Percentiles rank a stretch among this genome's conserved stretches.
Conservation (phyloP, 2,329 filamentous ascomycete genomes). For the Talaromyces sp. region DNA sequence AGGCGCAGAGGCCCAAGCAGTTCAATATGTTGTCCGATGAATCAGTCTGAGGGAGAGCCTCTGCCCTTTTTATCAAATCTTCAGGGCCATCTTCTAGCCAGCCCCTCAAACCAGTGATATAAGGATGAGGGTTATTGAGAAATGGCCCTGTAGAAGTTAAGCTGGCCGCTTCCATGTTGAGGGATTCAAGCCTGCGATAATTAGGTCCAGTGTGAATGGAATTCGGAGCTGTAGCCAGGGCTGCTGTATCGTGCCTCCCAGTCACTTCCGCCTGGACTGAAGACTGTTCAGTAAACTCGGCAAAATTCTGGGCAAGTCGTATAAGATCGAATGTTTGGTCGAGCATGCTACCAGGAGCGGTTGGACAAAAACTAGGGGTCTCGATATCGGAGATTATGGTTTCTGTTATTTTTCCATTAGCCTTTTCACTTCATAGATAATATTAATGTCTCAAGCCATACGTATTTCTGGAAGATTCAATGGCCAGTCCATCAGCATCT, state of each 20-base stretch:
- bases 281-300: no score
- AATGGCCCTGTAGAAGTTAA: neutral
- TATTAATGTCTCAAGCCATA: neutral
- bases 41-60: neutral
- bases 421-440: neutral
- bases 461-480: neutral
- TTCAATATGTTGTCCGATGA: neutral
- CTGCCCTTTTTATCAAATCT: neutral
- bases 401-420: no score
- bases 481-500: neutral
- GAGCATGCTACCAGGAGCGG: no score
- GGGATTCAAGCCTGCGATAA: neutral
- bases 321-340: no score
- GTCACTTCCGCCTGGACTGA: neutral
- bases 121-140: neutral
- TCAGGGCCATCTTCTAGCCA: no score
- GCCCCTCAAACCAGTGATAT: neutral
- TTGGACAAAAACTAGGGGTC: no score
- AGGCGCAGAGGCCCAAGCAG: constrained; percentile 7
- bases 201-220: neutral
- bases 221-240: neutral
- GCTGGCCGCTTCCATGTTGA: neutral
- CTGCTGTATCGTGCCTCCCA: neutral
- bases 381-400: no score
- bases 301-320: no score